Base-by-base conservation (phyloP, 495 filamentous ascomycete genomes). In the Trichoderma parareesei region DNA sequence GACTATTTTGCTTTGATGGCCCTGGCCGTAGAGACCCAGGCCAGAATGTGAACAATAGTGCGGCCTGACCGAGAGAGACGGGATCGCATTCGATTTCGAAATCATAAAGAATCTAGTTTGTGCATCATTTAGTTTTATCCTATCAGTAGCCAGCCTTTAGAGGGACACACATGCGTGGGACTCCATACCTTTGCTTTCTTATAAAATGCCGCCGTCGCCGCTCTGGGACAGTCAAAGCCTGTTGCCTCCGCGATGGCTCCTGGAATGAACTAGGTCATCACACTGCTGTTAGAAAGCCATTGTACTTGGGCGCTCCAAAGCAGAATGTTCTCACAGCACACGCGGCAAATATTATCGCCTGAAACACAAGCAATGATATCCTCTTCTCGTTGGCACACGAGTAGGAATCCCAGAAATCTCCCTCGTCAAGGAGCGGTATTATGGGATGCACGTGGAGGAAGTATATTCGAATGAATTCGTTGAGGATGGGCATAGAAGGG, bases 391-490 rank as follows among this genome's bases (percentile, higher is more conserved):
- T 44, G 1, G 67, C 16, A 4, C 69, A 64, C 18, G 66, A 67
- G 63, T 76, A 81, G 9, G 77, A 71, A 38, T 73, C 70, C 81
- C 81, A 83, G 49, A 83, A 81, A 48, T 76, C 71, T 0, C 73
- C 76, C 57, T 83, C 81, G 11, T 83, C 77, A 4, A 82, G 33
- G 6, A 82, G 69, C 6, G 80, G 81, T 33, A 81, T 65, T 9
- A 73, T 65, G 3, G 81, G 79, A 65, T 83, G 80, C 14, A 82
- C 72, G 18, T 77, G 73, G 62, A 76, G 71, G 65, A 83, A 83
- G 61, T 81, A 83, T 35, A 76, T 73, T 4, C 74, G 72, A 9
- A 82, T 69, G 62, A 83, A 79, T 33, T 79, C 76, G n/a, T 78
- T 71, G 0, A 79, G 70, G 7, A 74, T 70, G 5, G 71, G 64